Evolutionary conservation across 1,284 basidiomycete species (phyloP).

Genomic region (Apiotrichum sp.): DNA sequence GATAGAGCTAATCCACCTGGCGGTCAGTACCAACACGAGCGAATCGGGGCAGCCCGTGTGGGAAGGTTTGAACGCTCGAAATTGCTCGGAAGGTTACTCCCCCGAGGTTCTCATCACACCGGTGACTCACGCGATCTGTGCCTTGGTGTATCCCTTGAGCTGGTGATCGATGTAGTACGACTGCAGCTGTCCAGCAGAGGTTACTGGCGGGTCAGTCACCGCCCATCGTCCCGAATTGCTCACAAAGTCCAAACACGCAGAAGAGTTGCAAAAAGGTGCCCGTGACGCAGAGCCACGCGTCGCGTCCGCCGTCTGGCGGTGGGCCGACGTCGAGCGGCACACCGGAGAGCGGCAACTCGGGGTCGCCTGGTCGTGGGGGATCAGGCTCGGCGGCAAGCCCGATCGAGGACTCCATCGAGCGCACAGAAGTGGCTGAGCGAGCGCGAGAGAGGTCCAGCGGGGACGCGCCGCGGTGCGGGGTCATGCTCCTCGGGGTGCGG

Average conservation of each 20-base stretch:
- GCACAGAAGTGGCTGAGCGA: neutral
- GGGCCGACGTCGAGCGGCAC: conserved; percentile 12
- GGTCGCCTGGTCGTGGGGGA: neutral
- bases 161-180: conserved; percentile 22
- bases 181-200: conserved; percentile 20
- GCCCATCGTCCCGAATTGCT: neutral
- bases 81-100: too few relatives aligned
- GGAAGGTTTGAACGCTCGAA: too few relatives aligned
- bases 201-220: conserved; percentile 14
- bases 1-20: conserved; percentile 19
- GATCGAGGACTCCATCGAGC: neutral
- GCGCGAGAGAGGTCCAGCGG: neutral
- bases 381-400: neutral
- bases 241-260: conserved; percentile 26
- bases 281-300: conserved; percentile 25
- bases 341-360: neutral
- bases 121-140: conserved; percentile 20
- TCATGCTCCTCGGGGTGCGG: neutral
- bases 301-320: conserved; percentile 25
- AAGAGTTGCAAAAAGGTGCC: conserved; percentile 26
- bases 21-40: too few relatives aligned
- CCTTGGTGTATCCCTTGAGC: conserved; percentile 11
- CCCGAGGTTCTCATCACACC: neutral
- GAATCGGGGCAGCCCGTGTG: too few relatives aligned
- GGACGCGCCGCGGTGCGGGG: neutral